Base-by-base conservation (phyloP, 2,329 filamentous ascomycete genomes). In the Xylariaceae sp. region DNA sequence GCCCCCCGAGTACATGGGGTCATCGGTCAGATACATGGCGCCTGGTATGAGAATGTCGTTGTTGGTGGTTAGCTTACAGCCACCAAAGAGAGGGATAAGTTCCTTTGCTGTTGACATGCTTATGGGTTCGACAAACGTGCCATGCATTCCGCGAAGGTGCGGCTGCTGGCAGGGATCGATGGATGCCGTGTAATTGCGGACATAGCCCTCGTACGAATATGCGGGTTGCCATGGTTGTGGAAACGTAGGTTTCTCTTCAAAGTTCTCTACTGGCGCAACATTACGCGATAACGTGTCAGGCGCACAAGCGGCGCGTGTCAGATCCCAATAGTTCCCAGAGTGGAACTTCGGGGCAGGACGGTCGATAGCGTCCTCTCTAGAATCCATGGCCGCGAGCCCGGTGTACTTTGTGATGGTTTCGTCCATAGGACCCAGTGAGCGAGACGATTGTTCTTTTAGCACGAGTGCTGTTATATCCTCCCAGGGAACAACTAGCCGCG, bases 1-100 rank as follows among this genome's bases (percentile, higher is more conserved):
- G 49, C 83, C 80, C 50, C 86, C 87, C 1, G 79, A 80, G 70
- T 88, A 88, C 41, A 82, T 79, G 6, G 78, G 75, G 65, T 88
- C 82, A 7, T 81, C 73, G 16, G 78, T 79, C 60, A 86, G 82
- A 66, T 89, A 89, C 80, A 85, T 85, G 64, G 82, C 83, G 3
- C 82, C 82, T 1, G 84, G 84, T 62, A 87, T 83, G 8, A 87
- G 73, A 36, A 87, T 84, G 64, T 87, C 84, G 65, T 82, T 86
- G 72, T 87, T 86, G 52, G 80, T 75, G 36, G 79, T 78, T 58
- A 84, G 75, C 71, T 87, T 87, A 67, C 78, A 84, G 53, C 84
- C 84, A 60, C 82, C 77, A 62, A 87, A 87, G 2, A 87, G 73
- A 0, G 84, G 84, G 11, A 86, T 70, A 11, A 86, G 75, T 62